phyloP scores from a whole-genome alignment of 2,329 filamentous ascomycete genomes.

The Laburnicola sp. region DNA sequence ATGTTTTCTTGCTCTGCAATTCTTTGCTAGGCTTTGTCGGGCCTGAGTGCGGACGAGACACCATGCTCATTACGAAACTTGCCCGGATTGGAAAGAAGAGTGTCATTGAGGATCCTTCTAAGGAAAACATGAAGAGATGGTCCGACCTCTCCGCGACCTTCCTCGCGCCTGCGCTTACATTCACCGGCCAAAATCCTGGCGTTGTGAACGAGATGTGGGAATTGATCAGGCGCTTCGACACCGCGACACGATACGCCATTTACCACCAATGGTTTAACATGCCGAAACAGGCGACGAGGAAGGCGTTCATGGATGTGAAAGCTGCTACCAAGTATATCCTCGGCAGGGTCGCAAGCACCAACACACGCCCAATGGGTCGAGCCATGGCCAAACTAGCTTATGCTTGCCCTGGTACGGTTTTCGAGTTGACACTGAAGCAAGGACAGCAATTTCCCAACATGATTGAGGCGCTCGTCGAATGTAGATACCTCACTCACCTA shows the following conservation, averaged over 20 bases:
- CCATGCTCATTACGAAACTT: constrained; percentile 75
- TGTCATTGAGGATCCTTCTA: constrained; percentile 69
- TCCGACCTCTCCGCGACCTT: constrained; percentile 79
- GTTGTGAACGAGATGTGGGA: constrained; percentile 85
- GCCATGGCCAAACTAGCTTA: constrained; percentile 90
- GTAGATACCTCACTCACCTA: constrained; percentile 89
- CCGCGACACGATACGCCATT: constrained; percentile 77
- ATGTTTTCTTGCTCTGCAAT: constrained; percentile 83
- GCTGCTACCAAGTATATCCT: constrained; percentile 82
- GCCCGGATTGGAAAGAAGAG: constrained; percentile 82
- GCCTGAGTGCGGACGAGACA: constrained; percentile 84
- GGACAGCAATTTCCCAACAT: constrained; percentile 94
- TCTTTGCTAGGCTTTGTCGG: constrained; percentile 85
- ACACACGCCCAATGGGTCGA: constrained; percentile 82
- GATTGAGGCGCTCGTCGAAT: constrained; percentile 92
- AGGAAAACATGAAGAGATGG: constrained; percentile 76
- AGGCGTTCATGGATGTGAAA: constrained; percentile 74
- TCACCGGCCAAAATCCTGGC: constrained; percentile 81
- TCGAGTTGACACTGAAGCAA: constrained; percentile 83
- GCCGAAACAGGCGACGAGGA: constrained; percentile 67
- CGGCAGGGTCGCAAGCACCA: constrained; percentile 86
- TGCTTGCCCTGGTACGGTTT: constrained; percentile 87
- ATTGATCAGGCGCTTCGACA: constrained; percentile 76
- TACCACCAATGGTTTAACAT: constrained; percentile 83
- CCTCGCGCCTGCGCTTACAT: constrained; percentile 83